A percentile compares a stretch with the other conserved stretches of the same genome.
phyloP scores from a whole-genome alignment of 306 rosid genomes.

The Prunus mira region DNA sequence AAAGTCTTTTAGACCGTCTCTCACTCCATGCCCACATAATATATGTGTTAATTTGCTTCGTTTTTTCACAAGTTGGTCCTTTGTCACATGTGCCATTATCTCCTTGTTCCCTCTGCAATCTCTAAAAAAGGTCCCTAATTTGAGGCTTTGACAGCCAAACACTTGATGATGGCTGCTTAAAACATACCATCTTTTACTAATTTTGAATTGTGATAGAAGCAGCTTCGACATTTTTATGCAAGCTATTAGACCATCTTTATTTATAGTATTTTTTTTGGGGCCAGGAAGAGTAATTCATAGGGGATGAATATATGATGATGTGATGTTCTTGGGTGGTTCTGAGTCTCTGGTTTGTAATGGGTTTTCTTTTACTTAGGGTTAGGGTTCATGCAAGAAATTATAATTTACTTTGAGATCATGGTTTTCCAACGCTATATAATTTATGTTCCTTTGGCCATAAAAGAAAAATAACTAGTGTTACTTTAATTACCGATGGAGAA shows the following conservation, averaged over 20 bases:
- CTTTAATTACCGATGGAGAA: not conserved
- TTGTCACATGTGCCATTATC: not conserved
- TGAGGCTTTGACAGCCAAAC: not conserved
- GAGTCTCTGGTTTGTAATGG: not conserved
- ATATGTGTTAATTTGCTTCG: not conserved
- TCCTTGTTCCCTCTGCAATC: not conserved
- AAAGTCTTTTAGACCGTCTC: not conserved
- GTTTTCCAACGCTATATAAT: not conserved
- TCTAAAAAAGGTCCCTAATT: not conserved
- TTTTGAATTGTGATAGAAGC: not conserved
- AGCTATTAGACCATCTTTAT: not conserved
- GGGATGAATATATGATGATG: not conserved
- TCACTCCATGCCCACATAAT: not conserved
- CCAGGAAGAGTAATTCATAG: not conserved
- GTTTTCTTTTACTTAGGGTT: conserved; percentile 45
- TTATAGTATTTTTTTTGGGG: not conserved
- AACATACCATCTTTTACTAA: not conserved
- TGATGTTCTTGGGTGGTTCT: not conserved
- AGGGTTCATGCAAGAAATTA: conserved; percentile 49
- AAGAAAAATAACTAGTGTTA: not conserved
- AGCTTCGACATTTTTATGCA: not conserved
- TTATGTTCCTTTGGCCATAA: not conserved
- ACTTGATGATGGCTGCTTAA: too few species aligned
- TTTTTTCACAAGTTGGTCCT: not conserved
- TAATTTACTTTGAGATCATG: not conserved